These are phyloP conservation scores for Salvia sclarea DNA, from an alignment of 305 asterid species.

Conservation along the genomic window DNA sequence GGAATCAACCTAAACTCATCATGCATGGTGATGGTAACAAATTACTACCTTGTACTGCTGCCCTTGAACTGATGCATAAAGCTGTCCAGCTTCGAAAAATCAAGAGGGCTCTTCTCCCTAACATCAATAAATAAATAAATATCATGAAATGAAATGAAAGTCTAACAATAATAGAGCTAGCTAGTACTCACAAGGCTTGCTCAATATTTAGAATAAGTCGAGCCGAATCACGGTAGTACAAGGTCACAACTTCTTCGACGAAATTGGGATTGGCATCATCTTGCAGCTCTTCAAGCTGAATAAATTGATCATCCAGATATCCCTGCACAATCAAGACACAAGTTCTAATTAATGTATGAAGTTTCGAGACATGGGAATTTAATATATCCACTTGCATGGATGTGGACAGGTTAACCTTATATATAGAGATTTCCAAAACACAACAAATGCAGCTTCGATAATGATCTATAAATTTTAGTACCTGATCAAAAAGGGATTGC, in stretches of 20 bases:
- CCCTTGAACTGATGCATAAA: constrained; percentile 70
- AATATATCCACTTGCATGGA: constrained; percentile 21
- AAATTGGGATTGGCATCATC: constrained; percentile 74
- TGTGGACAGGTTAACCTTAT: constrained; percentile 17
- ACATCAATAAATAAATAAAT: neutral
- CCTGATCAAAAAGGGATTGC: constrained; percentile 73
- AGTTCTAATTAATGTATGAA: neutral
- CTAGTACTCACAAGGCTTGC: constrained; percentile 66
- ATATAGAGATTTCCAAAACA: too few species aligned
- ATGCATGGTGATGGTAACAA: too few species aligned
- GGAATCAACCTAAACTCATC: constrained; percentile 1
- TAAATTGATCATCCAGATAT: constrained; percentile 68
- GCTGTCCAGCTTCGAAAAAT: constrained; percentile 58
- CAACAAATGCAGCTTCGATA: too few species aligned
- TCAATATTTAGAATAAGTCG: constrained; percentile 54
- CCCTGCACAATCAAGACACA: constrained; percentile 41
- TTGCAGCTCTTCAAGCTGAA: constrained; percentile 69
- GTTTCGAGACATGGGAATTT: neutral
- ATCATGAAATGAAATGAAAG: too few species aligned
- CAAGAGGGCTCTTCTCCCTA: constrained; percentile 69
- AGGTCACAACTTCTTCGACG: constrained; percentile 75
- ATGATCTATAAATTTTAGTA: too few species aligned
- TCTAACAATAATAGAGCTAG: too few species aligned
- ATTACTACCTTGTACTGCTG: constrained; percentile 79
- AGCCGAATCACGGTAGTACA: constrained; percentile 62